These are phyloP conservation scores for Rubroshorea leprosula DNA, from an alignment of 345 rosid genomes.

Conservation along the genomic window DNA sequence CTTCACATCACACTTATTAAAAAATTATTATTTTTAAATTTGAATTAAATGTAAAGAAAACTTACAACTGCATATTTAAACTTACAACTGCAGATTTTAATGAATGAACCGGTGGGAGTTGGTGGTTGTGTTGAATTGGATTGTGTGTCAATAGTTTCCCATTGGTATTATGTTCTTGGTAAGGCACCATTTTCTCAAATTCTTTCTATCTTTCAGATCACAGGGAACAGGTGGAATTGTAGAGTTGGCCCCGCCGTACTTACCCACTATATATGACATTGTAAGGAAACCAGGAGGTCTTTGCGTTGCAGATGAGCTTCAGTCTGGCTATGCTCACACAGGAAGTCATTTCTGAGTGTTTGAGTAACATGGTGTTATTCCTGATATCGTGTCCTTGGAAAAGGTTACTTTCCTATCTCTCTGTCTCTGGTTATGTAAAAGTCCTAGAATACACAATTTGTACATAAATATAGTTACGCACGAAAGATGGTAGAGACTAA, in stretches of 20 bases:
- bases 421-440: too few relatives aligned
- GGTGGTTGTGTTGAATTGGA: too few relatives aligned
- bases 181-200: neutral
- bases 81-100: too few relatives aligned
- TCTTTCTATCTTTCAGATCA: neutral
- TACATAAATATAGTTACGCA: too few relatives aligned
- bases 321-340: conserved; percentile 74
- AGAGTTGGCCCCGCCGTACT: conserved; percentile 79
- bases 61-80: too few relatives aligned
- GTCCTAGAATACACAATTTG: too few relatives aligned
- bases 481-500: too few relatives aligned
- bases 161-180: neutral
- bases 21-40: too few relatives aligned
- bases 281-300: conserved; percentile 89
- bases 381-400: conserved; percentile 98
- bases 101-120: too few relatives aligned
- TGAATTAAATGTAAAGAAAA: too few relatives aligned
- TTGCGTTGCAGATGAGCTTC: conserved; percentile 93
- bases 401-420: conserved; percentile 50
- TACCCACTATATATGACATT: conserved; percentile 52
- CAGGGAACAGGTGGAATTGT: conserved; percentile 89
- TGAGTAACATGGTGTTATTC: conserved; percentile 83
- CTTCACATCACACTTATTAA: too few relatives aligned
- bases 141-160: too few relatives aligned
- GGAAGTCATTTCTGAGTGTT: conserved; percentile 93